Evolutionary conservation across 306 rosid species (phyloP).

Genomic region (Medicago lupulina): DNA sequence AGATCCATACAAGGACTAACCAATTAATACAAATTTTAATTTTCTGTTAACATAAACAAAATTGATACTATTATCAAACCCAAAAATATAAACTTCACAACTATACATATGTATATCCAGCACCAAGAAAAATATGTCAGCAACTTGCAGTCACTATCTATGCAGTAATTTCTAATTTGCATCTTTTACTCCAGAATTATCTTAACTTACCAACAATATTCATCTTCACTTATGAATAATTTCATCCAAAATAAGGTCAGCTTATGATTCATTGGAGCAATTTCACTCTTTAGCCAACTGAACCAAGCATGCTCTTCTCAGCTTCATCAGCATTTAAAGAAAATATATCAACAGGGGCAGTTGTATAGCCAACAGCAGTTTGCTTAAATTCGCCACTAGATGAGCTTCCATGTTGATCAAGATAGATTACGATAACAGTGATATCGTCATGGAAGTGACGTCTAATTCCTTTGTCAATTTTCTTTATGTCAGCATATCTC

Average conservation of each 20-base stretch:
- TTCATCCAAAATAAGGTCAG: slow-evolving; percentile 35
- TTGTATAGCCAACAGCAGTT: slow-evolving; percentile 58
- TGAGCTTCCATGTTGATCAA: slow-evolving; percentile 67
- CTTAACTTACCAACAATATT: slow-evolving; percentile 39
- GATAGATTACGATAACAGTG: slow-evolving; percentile 83
- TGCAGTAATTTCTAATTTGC: slow-evolving; percentile 40
- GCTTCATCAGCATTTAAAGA: slow-evolving; percentile 60
- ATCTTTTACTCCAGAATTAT: slow-evolving; percentile 13
- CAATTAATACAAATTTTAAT: slow-evolving; percentile 50
- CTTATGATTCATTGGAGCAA: slow-evolving; percentile 33
- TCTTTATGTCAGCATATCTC: slow-evolving; percentile 87
- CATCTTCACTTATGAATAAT: slow-evolving; percentile 29
- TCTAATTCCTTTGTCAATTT: slow-evolving; percentile 79
- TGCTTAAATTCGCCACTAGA: slow-evolving; percentile 51
- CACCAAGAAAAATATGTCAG: slow-evolving; percentile 53
- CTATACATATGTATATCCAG: slow-evolving; percentile 58
- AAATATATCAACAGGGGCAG: slow-evolving; percentile 86
- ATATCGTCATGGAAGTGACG: slow-evolving; percentile 94
- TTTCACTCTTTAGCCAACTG: slow-evolving; percentile 46
- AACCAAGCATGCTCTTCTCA: slow-evolving; percentile 48
- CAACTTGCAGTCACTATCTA: slow-evolving; percentile 44
- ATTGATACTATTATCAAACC: slow-evolving; percentile 45
- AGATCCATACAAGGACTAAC: slow-evolving; percentile 21
- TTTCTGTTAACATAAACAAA: slow-evolving; percentile 49
- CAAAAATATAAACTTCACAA: slow-evolving; percentile 38